Evolutionary conservation across 305 asterid species (phyloP).

Genomic region (Coffea humblotiana): DNA sequence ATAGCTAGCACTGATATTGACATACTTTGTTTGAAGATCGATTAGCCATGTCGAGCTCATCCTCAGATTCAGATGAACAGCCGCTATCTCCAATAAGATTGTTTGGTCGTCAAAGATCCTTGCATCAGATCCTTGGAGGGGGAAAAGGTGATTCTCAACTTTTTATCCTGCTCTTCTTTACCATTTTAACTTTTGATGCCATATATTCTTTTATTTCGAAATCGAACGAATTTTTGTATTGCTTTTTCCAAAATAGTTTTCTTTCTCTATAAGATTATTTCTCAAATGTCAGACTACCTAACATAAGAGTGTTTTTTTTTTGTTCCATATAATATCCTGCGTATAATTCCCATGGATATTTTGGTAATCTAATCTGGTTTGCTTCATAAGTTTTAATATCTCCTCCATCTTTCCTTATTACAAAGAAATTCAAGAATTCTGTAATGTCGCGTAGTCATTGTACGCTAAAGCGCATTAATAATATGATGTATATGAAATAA

Average conservation of each 20-base stretch:
- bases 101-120: slow-evolving; percentile 51
- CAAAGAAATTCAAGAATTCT: background rate
- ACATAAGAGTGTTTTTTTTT: too few species aligned
- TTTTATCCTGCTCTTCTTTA: background rate
- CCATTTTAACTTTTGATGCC: background rate
- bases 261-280: background rate
- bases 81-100: slow-evolving; percentile 32
- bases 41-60: slow-evolving; percentile 52
- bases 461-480: too few species aligned
- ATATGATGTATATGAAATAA: too few species aligned
- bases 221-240: background rate
- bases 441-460: too few species aligned
- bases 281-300: background rate
- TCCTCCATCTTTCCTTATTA: background rate
- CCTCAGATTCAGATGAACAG: slow-evolving; percentile 62
- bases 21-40: background rate
- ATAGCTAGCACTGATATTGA: background rate
- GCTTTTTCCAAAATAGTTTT: too few species aligned
- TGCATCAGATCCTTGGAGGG: slow-evolving; percentile 68
- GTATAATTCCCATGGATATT: background rate
- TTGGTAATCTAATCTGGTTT: background rate
- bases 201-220: background rate
- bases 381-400: background rate
- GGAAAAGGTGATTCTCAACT: slow-evolving; percentile 53
- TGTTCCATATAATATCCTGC: background rate